Percentiles rank a stretch among this genome's conserved stretches.
These are phyloP conservation scores for Ogataea haglerorum DNA, from an alignment of 805 yeast genomes.

Conservation along the genomic window DNA sequence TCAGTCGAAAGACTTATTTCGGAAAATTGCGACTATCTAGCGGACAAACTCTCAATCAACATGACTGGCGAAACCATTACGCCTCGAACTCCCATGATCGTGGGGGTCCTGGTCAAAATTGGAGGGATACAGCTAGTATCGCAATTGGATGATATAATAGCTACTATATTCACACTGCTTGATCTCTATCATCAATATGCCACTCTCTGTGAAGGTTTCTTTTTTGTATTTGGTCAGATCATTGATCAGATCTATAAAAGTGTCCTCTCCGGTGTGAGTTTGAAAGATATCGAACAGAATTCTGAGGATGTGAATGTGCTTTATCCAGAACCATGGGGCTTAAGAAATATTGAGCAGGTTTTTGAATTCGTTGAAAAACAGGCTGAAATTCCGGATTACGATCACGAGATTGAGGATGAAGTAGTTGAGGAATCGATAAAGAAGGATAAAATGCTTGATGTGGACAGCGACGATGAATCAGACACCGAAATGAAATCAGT, in stretches of 20 bases:
- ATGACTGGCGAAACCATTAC: conserved; percentile 69
- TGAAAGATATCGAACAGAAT: conserved; percentile 13
- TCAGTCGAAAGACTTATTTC: conserved; percentile 54
- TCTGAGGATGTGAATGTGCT: conserved; percentile 25
- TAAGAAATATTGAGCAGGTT: conserved; percentile 43
- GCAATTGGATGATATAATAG: conserved; percentile 67
- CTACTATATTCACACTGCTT: conserved; percentile 66
- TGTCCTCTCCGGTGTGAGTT: conserved; percentile 34
- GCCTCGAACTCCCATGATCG: conserved; percentile 67
- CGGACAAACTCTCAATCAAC: conserved; percentile 72
- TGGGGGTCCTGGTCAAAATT: conserved; percentile 64
- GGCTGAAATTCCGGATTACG: conserved; percentile 23
- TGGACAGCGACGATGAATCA: conserved; percentile 37
- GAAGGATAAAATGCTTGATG: conserved; percentile 25
- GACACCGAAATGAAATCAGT: conserved; percentile 34
- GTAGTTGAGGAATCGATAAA: conserved; percentile 18
- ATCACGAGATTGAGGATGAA: conserved; percentile 17
- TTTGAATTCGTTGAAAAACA: conserved; percentile 40
- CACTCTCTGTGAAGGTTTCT: conserved; percentile 66
- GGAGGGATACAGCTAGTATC: conserved; percentile 65
- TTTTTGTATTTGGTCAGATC: conserved; percentile 63
- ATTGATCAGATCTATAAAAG: conserved; percentile 42
- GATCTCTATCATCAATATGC: conserved; percentile 86
- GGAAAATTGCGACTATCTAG: conserved; percentile 73
- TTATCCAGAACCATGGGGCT: conserved; percentile 58